Evolutionary conservation across 768 basidiomycete genomes (phyloP), one percentile per base, ranked within the genome.

Genomic region (Lactifluus hygrophoroides): DNA sequence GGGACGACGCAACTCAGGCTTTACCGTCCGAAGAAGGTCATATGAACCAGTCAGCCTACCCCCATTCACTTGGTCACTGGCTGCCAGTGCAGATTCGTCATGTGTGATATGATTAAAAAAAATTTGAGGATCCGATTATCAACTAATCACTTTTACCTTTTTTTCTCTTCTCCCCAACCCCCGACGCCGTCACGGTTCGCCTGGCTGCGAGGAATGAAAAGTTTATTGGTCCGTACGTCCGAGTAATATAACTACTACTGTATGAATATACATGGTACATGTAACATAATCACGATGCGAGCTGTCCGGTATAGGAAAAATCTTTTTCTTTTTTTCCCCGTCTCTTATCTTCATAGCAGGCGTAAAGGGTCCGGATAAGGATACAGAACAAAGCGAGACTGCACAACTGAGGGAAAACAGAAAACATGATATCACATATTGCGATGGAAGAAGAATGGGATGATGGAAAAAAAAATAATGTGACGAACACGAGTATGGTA

Each of bases 21-120:
- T 23, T 3, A 14, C 21, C 45, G 13, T n/a, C 44, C 25, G 14
- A 37, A 40, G 21, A 42, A 48, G 55, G 55, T 56, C 38, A 56
- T 56, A 56, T 56, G 55, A 43, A n/a, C 37, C 7, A 10, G 10
- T 6, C 38, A 38, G 21, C 38, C 38, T 40, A 8, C 13, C 32
- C 23, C 32, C n/a, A n/a, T n/a, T n/a, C n/a, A n/a, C n/a, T n/a
- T n/a, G n/a, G 44, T 46, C 14, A 17, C 23, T 46, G 38, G 17
- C 38, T 10, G 10, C 38, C 40, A 25, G 38, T 46, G 25, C 21
- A 47, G 54, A 56, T 48, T n/a, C 35, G 25, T 44, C 47, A 49
- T 56, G 38, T 32, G 38, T 40, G 45, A 56, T 49, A 49, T n/a
- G 47, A 56, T 56, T 49, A 49, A 49, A 46, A n/a, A n/a, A n/a